Base-by-base conservation (phyloP, 257 asterid species). In the Cordia subcordata region DNA sequence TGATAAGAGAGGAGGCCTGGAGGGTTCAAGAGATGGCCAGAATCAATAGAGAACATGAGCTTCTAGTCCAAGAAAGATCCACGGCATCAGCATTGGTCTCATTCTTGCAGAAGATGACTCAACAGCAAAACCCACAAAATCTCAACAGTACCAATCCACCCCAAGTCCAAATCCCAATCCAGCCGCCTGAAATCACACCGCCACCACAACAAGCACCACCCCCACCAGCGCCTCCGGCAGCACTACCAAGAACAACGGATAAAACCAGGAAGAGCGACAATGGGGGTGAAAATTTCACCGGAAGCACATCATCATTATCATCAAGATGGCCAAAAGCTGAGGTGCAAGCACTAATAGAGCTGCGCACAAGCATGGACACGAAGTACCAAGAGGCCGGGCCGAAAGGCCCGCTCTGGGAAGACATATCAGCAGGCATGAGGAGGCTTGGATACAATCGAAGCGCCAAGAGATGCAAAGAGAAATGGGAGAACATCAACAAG, bases 401-500 rank as follows among this genome's bases (percentile, higher is more conserved):
- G 0, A 89, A 89, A 65, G 99, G 96, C 40, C 97, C 97, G 8
- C 77, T 89, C 0, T 93, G 99, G 99, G 96, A 93, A 68, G 97
- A 93, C 47, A 89, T 93, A 10, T 93, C 99, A 0, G 50, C 75
- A 1, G 86, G 81, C 1, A 93, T 93, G 99, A 19, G 51, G 0
- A 79, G 72, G 22, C 40, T 86, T 0, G 99, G 99, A 10, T 89
- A 93, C 89, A 81, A 37, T 55, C 49, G 99, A 22, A 93, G 67
- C 56, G 49, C 99, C 0, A 93, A 93, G 69, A 60, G 99, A 51
- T 93, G 99, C 82, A 93, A 93, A 60, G 99, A 93, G 78, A 93
- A 93, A 57, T 93, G 99, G 99, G 99, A 93, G 78, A 93, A 93
- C 62, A 93, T 89, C 65, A 92, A 92, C 77, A 92, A 92, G 37